Evolutionary conservation across 257 asterid species (phyloP).

Genomic region (Solanum dulcamara): DNA sequence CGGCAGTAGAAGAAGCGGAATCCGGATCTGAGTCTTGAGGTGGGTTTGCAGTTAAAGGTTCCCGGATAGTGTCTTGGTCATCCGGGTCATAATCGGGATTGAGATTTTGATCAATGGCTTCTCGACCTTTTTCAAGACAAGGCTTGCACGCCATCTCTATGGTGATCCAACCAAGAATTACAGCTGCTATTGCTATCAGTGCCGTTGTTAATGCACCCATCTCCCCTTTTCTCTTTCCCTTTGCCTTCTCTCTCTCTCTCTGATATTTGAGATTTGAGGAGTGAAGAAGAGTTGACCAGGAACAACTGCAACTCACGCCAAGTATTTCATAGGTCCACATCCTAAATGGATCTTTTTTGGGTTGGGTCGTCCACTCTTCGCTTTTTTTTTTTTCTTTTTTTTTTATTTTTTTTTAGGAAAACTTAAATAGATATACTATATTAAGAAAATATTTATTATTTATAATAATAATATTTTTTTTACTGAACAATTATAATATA

Average conservation of each 20-base stretch:
- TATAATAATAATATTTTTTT: no score
- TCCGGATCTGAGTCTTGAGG: background rate
- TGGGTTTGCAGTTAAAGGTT: slow-evolving; percentile 41
- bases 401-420: no score
- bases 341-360: background rate
- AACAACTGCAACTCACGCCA: background rate
- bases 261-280: background rate
- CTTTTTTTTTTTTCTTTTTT: no score
- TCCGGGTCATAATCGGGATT: slow-evolving; percentile 94
- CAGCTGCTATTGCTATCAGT: slow-evolving; percentile 68
- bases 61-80: slow-evolving; percentile 19
- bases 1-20: slow-evolving; percentile 13
- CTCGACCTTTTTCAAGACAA: slow-evolving; percentile 84
- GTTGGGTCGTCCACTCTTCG: no score
- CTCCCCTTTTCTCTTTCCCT: background rate
- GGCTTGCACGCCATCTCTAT: slow-evolving; percentile 91
- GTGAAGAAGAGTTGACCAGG: background rate
- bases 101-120: slow-evolving; percentile 79
- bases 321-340: background rate
- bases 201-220: slow-evolving; percentile 47
- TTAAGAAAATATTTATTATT: no score
- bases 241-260: background rate
- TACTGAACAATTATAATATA: no score
- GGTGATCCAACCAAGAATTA: slow-evolving; percentile 78
- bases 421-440: no score